phyloP scores from a whole-genome alignment of 352 stramenopile species.

The Halophytophthora batemanensis region DNA sequence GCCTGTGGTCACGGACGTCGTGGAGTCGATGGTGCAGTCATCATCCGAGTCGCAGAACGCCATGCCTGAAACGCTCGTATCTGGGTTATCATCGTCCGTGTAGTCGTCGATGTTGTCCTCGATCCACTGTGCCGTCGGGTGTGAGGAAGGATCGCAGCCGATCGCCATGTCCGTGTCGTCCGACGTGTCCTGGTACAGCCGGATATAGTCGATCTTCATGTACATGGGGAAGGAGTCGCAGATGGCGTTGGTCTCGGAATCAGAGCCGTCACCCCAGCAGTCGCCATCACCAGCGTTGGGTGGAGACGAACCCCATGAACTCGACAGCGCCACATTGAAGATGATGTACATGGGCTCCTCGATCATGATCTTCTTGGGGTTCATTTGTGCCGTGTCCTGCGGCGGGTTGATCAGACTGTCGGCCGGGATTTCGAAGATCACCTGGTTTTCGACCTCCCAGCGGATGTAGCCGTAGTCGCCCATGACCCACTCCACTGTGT shows the following conservation, averaged over 20 bases:
- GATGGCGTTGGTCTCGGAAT: constrained; percentile 26
- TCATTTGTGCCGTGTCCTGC: constrained; percentile 27
- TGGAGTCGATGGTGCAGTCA: constrained; percentile 36
- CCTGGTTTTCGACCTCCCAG: constrained; percentile 53
- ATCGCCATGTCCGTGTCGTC: constrained; percentile 28
- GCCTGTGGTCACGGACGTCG: constrained; percentile 12
- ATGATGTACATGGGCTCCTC: constrained; percentile 79
- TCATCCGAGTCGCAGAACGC: constrained; percentile 37
- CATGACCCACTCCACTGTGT: constrained; percentile 29
- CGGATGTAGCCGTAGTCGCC: constrained; percentile 21
- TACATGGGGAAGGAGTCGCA: constrained; percentile 50
- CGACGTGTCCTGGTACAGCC: constrained; percentile 42
- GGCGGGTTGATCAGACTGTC: constrained; percentile 4
- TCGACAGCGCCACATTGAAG: constrained; percentile 89
- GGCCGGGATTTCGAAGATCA: constrained; percentile 44
- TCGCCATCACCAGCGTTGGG: constrained; percentile 13
- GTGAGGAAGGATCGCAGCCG: constrained; percentile 32
- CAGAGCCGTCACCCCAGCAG: constrained; percentile 27
- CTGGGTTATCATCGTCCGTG: constrained; percentile 35
- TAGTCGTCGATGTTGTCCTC: constrained; percentile 51
- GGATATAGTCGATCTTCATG: constrained; percentile 59
- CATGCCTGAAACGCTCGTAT: constrained; percentile 32
- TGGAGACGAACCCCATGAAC: constrained; percentile 30
- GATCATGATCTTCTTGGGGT: constrained; percentile 84
- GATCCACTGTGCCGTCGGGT: constrained; percentile 55